phyloP scores from a whole-genome alignment of 2,329 filamentous ascomycete genomes.

The Diaporthe nobilis region DNA sequence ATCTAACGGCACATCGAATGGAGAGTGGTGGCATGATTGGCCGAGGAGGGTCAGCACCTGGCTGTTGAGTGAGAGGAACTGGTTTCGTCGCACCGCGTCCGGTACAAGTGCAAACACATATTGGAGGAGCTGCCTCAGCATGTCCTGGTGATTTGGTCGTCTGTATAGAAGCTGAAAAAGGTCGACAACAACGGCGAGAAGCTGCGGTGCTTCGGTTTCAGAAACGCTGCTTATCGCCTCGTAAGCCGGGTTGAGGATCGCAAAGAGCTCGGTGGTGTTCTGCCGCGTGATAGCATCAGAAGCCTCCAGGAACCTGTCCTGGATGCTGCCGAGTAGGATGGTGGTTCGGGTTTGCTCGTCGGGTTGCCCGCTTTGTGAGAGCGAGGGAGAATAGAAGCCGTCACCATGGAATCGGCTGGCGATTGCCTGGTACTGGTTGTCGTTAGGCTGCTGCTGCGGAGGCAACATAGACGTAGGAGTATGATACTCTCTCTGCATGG shows the following conservation, averaged over 20 bases:
- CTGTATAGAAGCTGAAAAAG: not conserved
- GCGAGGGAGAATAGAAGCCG: not conserved
- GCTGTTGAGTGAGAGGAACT: not conserved
- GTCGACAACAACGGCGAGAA: not conserved
- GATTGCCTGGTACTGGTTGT: not conserved
- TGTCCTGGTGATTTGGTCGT: not conserved
- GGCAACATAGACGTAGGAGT: not conserved
- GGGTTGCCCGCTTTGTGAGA: not conserved
- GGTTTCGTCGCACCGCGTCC: not conserved
- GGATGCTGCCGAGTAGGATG: not conserved
- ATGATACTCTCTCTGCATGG: not conserved
- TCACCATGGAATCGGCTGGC: not conserved
- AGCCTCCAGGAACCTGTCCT: conserved; percentile 11
- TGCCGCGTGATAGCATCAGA: not conserved
- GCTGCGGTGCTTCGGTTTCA: not conserved
- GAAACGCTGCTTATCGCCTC: conserved; percentile 13
- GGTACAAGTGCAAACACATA: not conserved
- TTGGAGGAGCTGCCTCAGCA: conserved; percentile 8
- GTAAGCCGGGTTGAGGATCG: conserved; percentile 18
- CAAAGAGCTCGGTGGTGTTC: conserved; percentile 5
- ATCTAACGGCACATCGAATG: not conserved
- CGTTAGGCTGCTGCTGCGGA: not conserved
- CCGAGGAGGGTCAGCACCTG: not conserved
- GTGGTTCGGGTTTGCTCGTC: not conserved
- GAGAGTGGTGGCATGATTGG: not conserved